Base-by-base conservation (phyloP, 306 rosid genomes). In the Dryas octopetala region DNA sequence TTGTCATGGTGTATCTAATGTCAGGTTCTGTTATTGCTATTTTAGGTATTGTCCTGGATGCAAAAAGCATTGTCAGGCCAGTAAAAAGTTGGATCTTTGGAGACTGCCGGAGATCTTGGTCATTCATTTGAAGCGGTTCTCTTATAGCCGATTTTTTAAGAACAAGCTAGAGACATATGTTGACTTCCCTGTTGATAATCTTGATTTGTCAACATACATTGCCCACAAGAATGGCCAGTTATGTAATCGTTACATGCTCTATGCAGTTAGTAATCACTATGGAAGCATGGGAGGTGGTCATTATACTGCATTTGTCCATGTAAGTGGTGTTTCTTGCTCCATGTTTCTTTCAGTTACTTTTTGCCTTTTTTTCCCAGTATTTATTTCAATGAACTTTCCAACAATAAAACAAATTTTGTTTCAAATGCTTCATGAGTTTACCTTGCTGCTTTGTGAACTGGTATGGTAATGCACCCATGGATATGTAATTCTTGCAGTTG, bases 251-350 rank as follows among this genome's bases (percentile, higher is more conserved):
- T 95, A 95, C 90, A 85, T 87, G 83, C 99, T 92, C 74, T 95
- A 92, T 77, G 97, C 99, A 9, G 78, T 95, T 68, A 95, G 99
- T 81, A 95, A 95, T 79, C 99, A 95, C 83, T 95, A 66, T 78
- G 99, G 99, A 79, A 92, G 96, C 93, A 87, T 95, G 99, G 98
- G 97, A 72, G 99, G 98, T 65, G 98, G 99, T 74, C 99, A 95
- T 78, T 95, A 95, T 84, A 95, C 98, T 4, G 99, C 99, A 79
- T 90, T 89, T 86, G 97, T 92, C 83, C 97, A 95, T 80, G 99
- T 92, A 89, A 92, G 99, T 83, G 68, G 52, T 70, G 46, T 61
- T 74, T 40, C 41, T 78, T 82, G 65, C 68, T 71, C 64, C 2
- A 53, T 6, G 46, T 75, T 13, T 19, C 46, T 32, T 17, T 78